Conservation (phyloP, 768 basidiomycete species). For the Boletus subcaerulescens region DNA sequence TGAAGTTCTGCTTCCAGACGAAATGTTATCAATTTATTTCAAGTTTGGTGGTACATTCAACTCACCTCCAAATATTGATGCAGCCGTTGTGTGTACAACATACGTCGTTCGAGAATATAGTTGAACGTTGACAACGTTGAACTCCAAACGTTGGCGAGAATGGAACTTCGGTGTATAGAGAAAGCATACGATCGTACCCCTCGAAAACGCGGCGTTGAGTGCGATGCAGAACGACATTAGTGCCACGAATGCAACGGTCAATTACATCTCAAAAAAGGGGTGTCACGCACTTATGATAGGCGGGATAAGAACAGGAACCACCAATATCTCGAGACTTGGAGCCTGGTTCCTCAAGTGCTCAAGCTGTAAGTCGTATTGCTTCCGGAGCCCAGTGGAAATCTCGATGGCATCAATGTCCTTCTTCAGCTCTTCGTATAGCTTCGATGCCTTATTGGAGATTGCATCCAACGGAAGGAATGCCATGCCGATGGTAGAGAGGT, state of each 20-base stretch:
- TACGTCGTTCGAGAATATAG: no score
- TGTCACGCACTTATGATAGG: background rate
- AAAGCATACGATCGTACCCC: background rate
- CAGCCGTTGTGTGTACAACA: no score
- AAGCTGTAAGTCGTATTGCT: conserved; percentile 3
- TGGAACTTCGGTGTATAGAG: background rate
- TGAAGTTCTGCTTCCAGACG: no score
- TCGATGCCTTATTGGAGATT: background rate
- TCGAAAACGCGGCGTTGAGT: conserved; percentile 1
- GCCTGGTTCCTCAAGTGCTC: background rate
- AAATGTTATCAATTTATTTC: no score
- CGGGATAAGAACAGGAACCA: background rate
- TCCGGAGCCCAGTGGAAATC: background rate
- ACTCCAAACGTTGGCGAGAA: background rate
- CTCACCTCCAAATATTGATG: no score
- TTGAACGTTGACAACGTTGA: no score
- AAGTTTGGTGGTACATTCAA: no score
- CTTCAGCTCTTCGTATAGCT: background rate
- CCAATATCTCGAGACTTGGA: background rate
- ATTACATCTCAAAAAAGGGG: background rate
- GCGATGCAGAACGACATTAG: background rate
- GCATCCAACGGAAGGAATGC: background rate
- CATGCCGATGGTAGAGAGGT: background rate
- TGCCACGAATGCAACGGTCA: background rate
- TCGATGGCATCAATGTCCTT: background rate